Evolutionary conservation across 2,329 filamentous ascomycete genomes (phyloP), one percentile per base, ranked within the genome.

Genomic region (Beauveria brongniartii): DNA sequence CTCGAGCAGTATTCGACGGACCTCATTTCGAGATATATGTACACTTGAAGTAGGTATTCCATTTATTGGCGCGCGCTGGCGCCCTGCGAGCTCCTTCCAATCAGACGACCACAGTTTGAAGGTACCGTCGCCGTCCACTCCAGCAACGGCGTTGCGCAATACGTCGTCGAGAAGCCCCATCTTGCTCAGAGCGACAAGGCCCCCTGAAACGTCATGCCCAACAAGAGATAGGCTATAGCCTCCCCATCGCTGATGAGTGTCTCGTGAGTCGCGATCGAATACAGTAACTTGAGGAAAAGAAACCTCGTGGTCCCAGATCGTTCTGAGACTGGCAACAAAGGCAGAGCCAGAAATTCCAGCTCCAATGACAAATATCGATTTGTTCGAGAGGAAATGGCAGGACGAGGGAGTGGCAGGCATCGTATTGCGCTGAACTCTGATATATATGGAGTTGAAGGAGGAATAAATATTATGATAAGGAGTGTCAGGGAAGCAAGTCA

Each of bases 331-430:
- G 54, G 73, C 66, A 28, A 71, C 73, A 59, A 80, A 80, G 7
- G 75, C 68, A 12, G 75, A 71, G 5, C 78, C 77, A 10, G 76
- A 73, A 24, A 79, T 70, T 30, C 78, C 78, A 22, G 69, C 76
- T 5, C 78, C 78, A 4, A 74, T 70, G 9, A 80, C 67, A 24
- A 78, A 69, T 57, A 79, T 76, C 41, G 69, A 74, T 65, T 78
- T 78, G 16, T 72, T 71, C 5, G 71, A 66, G 18, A 78, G 70
- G 54, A 73, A 70, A 55, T 69, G 71, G 18, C 8, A 26, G n/a
- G 40, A 22, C 2, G 6, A 9, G 8, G 7, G 28, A n/a, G 14
- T 8, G 3, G 30, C 16, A 57, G 44, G 12, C 55, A 57, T 57
- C 10, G 16, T 37, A 16, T 43, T 30, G 18, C 3, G 7, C 18